phyloP scores from a whole-genome alignment of 768 basidiomycete species.

The Grammothele lineata region DNA sequence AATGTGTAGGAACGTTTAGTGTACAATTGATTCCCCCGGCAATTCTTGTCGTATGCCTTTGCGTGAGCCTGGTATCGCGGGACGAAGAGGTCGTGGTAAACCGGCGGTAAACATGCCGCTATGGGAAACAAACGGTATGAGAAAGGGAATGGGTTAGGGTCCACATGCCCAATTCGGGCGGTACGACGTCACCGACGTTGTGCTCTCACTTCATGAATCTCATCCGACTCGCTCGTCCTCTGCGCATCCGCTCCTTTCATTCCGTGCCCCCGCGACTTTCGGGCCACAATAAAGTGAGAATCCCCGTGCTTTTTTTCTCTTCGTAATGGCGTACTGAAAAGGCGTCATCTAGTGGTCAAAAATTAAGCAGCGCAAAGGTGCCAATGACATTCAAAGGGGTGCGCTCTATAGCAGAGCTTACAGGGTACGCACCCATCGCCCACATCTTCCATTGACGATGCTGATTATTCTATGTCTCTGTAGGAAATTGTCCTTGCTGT shows the following conservation, averaged over 20 bases:
- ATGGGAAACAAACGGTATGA: no score
- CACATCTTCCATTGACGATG: neutral
- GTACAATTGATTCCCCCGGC: no score
- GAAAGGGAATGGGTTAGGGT: no score
- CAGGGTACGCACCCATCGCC: conserved; percentile 37
- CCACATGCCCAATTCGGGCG: neutral
- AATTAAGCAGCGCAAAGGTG: conserved; percentile 68
- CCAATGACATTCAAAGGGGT: conserved; percentile 58
- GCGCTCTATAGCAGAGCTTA: conserved; percentile 51
- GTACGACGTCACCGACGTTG: no score
- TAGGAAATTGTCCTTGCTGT: conserved; percentile 64
- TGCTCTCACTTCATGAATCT: no score
- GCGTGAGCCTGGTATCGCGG: no score
- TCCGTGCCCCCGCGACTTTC: conserved; percentile 23
- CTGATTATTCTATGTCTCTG: neutral
- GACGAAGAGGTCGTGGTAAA: no score
- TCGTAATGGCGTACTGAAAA: neutral
- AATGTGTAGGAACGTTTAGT: no score
- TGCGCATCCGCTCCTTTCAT: conserved; percentile 22
- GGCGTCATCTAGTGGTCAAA: conserved; percentile 57
- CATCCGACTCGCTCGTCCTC: no score
- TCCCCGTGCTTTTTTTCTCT: neutral
- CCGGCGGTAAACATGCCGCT: no score
- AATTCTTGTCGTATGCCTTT: no score
- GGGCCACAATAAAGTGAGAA: conserved; percentile 39